Base-by-base conservation (phyloP, 2,329 filamentous ascomycete genomes). In the Penicillium sp. region DNA sequence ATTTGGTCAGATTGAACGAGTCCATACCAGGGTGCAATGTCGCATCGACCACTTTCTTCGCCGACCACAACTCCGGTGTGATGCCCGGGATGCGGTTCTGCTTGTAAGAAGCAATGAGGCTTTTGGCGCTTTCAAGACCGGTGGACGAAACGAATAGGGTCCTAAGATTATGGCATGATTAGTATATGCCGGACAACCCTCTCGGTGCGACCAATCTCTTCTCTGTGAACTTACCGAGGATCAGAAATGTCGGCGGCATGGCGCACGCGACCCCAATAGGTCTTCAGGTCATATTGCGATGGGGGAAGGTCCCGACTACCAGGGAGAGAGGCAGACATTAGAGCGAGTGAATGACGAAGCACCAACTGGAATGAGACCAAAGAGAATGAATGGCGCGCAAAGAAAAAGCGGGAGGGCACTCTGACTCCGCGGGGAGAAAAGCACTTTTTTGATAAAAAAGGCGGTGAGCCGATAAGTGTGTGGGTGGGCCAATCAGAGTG, bases 1-100 rank as follows among this genome's bases (percentile, higher is more conserved):
- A 40, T 10, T 19, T 19, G 19, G 46, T 38, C 2, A n/a, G 25
- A 47, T 40, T 21, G 8, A n/a, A 25, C n/a, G 12, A 13, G 8
- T 41, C 60, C 82, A 65, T 86, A 95, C 92, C 92, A 65, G 94
- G 94, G 75, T 99, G 94, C 64, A 99, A 79, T 15, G 94, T 99
- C 60, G 94, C 93, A 77, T 99, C 94, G 56, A 97, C 90, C 65
- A 96, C 87, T 82, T 97, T 97, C 84, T 99, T 99, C 45, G 94
- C 94, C 62, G 85, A 81, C 94, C 94, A 99, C 68, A 99, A 79
- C 69, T 96, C 90, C 2, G 91, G 88, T 19, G 88, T 96, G 91
- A 97, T 96, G 54, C 85, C 79, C 67, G 83, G 67, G 60, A 90
- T 80, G 76, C 90, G 86, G 65, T 92, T 93, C 70, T 87, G 86